phyloP scores from a whole-genome alignment of 2,329 filamentous ascomycete species.

The Cercospora zeae-maydis region DNA sequence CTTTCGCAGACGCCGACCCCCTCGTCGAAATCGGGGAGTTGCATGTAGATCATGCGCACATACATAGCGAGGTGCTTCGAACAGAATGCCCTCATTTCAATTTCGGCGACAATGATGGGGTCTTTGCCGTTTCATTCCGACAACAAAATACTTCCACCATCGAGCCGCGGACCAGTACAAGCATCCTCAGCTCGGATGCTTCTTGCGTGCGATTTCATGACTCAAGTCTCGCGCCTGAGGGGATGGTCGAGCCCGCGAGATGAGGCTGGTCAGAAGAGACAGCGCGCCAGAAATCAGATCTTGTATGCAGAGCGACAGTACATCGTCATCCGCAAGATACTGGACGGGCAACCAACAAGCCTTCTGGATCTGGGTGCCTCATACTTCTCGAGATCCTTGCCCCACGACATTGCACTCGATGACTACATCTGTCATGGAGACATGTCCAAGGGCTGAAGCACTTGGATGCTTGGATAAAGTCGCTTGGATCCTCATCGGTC shows the following conservation, averaged over 20 bases:
- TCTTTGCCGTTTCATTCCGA: background rate
- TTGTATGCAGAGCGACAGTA: conserved; percentile 4
- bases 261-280: background rate
- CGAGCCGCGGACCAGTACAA: background rate
- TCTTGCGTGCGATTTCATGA: conserved; percentile 1
- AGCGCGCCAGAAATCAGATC: conserved; percentile 1
- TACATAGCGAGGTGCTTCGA: background rate
- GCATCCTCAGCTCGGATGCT: background rate
- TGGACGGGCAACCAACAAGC: background rate
- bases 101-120: background rate
- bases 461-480: background rate
- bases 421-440: background rate
- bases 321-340: conserved; percentile 2
- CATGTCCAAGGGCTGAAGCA: background rate
- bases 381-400: background rate
- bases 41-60: background rate
- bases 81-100: background rate
- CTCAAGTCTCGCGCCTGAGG: conserved; percentile 3
- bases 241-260: conserved; percentile 1
- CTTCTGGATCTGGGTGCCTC: conserved; percentile 2
- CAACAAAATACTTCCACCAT: background rate
- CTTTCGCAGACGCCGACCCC: background rate
- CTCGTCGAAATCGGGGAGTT: background rate
- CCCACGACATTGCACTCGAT: background rate
- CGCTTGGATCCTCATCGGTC: background rate